Percentiles rank a stretch among this genome's conserved stretches.
phyloP scores from a whole-genome alignment of 176 grass and related monocot genomes.

The Carex myosuroides region DNA sequence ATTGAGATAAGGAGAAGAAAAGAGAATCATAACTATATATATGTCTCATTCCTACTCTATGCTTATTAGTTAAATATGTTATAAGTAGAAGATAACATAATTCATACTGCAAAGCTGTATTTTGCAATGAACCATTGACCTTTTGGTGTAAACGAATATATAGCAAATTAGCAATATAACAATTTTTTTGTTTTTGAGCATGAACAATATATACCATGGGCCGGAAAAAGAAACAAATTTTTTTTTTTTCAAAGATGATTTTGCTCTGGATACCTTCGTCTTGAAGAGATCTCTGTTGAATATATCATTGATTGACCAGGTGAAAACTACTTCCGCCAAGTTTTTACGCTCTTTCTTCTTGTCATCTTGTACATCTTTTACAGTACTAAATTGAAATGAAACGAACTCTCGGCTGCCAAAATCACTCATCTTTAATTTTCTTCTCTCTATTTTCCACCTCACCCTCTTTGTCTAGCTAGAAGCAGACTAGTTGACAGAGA shows the following conservation, averaged over 20 bases:
- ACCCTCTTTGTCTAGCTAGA: neutral
- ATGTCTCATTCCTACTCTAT: neutral
- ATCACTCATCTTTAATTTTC: neutral
- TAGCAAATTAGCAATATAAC: too few species aligned
- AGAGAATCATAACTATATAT: neutral
- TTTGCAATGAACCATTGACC: too few species aligned
- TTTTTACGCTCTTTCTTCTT: slow-evolving; percentile 12
- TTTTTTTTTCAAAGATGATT: neutral
- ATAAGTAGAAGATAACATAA: neutral
- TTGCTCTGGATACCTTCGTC: slow-evolving; percentile 17
- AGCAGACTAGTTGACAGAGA: neutral
- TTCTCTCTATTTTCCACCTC: neutral
- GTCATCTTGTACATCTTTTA: neutral
- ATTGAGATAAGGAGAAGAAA: neutral
- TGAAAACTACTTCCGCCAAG: slow-evolving; percentile 34
- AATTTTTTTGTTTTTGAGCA: neutral
- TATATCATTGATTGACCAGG: slow-evolving; percentile 36
- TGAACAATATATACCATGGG: neutral
- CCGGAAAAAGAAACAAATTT: neutral
- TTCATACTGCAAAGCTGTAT: too few species aligned
- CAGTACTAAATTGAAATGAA: neutral
- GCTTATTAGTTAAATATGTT: neutral
- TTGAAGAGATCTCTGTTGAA: slow-evolving; percentile 35
- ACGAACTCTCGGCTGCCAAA: neutral
- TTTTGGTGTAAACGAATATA: too few species aligned